Conservation (phyloP, 2,329 filamentous ascomycete species). For the Aspergillus ochraceus region DNA sequence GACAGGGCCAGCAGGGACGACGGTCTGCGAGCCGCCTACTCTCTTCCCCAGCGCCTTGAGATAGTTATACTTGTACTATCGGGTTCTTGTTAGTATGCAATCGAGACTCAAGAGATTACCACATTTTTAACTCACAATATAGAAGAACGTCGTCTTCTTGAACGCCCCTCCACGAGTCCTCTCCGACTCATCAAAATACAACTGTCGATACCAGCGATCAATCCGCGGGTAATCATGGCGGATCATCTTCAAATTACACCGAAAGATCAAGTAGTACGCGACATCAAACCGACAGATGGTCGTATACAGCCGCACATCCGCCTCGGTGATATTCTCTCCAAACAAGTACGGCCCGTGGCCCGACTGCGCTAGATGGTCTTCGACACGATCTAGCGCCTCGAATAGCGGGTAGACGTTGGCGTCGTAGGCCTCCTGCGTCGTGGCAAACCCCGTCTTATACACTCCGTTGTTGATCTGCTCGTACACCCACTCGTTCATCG, state of each 20-base stretch:
- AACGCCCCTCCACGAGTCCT: slow-evolving; percentile 43
- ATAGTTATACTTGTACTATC: slow-evolving; percentile 30
- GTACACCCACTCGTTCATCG: slow-evolving; percentile 75
- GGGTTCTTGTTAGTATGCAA: neutral
- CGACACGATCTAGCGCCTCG: slow-evolving; percentile 68
- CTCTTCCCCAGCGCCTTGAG: slow-evolving; percentile 18
- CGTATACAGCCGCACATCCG: slow-evolving; percentile 70
- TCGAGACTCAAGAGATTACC: neutral
- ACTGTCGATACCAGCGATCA: slow-evolving; percentile 46
- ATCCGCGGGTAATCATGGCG: slow-evolving; percentile 58
- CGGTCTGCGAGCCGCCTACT: slow-evolving; percentile 19
- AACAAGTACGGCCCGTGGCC: slow-evolving; percentile 67
- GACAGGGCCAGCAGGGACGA: slow-evolving; percentile 28
- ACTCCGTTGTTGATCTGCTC: slow-evolving; percentile 56
- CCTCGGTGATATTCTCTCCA: slow-evolving; percentile 72
- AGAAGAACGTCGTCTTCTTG: slow-evolving; percentile 46
- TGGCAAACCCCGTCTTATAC: slow-evolving; percentile 71
- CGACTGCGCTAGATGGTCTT: slow-evolving; percentile 61
- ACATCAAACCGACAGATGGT: slow-evolving; percentile 68
- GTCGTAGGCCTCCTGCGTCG: slow-evolving; percentile 74
- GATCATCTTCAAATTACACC: slow-evolving; percentile 66
- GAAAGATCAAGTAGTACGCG: slow-evolving; percentile 81
- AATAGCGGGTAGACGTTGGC: slow-evolving; percentile 69
- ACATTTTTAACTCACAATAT: slow-evolving; percentile 30
- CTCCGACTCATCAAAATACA: slow-evolving; percentile 50